phyloP scores from a whole-genome alignment of 1,139 yeast genomes.

The Nakaseomyces delphensis region DNA sequence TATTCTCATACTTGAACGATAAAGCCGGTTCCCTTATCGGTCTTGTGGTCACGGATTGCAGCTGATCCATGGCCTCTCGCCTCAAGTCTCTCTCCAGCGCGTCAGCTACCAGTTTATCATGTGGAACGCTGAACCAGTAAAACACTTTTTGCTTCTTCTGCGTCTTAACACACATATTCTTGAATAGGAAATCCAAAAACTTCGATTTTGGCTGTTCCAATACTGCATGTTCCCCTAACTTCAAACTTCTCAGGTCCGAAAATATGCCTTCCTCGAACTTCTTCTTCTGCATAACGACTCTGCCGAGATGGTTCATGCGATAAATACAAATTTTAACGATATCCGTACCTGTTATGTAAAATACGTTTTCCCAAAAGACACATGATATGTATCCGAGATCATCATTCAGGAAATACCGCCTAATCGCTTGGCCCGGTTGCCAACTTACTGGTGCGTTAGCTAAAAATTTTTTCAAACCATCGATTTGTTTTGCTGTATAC shows the following conservation, averaged over 20 bases:
- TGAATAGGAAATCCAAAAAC: constrained; percentile 74
- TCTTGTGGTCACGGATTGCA: constrained; percentile 47
- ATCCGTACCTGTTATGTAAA: constrained; percentile 91
- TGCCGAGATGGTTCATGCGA: constrained; percentile 83
- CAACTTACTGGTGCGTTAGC: constrained; percentile 94
- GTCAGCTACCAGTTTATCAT: constrained; percentile 85
- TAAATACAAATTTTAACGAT: constrained; percentile 87
- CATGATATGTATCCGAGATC: constrained; percentile 90
- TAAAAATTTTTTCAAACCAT: constrained; percentile 72
- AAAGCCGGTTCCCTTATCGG: constrained; percentile 55
- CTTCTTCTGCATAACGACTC: constrained; percentile 74
- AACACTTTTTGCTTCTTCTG: constrained; percentile 96
- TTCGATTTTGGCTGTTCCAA: constrained; percentile 83
- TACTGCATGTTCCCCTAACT: constrained; percentile 81
- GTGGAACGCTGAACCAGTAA: constrained; percentile 94
- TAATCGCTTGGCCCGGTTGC: constrained; percentile 81
- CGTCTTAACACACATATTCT: constrained; percentile 81
- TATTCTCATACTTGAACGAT: constrained; percentile 43
- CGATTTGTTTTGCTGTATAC: constrained; percentile 34
- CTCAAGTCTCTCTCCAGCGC: constrained; percentile 89
- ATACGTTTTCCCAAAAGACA: constrained; percentile 84
- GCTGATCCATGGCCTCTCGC: constrained; percentile 49
- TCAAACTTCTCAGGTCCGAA: constrained; percentile 78
- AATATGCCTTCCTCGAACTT: constrained; percentile 96
- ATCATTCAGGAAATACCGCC: constrained; percentile 76